Evolutionary conservation across 768 basidiomycete species (phyloP), one percentile per base, ranked within the genome.

Genomic region (Candolleomyces aberdarensis): DNA sequence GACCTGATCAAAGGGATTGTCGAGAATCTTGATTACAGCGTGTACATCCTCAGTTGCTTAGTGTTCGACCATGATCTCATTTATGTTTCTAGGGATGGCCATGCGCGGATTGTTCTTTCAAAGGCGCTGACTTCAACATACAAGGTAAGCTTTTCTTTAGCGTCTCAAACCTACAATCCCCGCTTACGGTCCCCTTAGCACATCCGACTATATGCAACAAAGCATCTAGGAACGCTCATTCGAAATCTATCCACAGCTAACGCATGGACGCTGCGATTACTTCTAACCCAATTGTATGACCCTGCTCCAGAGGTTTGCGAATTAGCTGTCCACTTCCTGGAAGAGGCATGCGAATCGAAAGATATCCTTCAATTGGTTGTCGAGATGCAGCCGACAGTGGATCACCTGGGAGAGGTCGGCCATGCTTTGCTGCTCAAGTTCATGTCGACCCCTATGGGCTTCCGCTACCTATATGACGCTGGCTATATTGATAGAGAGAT

Each of bases 201-300:
- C 66, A 87, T 96, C 58, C 87, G 96, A 31, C 75, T 92, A 47
- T 94, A 91, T 69, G 91, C 96, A 0, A 98, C 96, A 0, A 84
- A 84, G 63, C 91, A 94, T 70, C 82, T 98, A 7, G 94, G 94
- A 26, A 78, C 85, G 41, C 79, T 97, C 44, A 89, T 98, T 62
- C 87, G 86, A 36, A 80, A 78, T 63, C 83, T 83, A 54, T 58
- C 81, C 7, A 84, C 75, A 40, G 85, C 91, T 0, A 88, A 90
- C 66, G 83, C 89, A 1, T 99, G 96, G 97, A 92, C 88, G 14
- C 78, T 98, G 47, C 86, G 92, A 7, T 83, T 98, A 10, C 86
- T 99, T 39, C 81, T 98, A 19, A 98, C 96, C 0, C 97, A 99
- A 72, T 78, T 98, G 11, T 99, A 98, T 71, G 97, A 99, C 68